Evolutionary conservation across 352 stramenopile species (phyloP), one percentile per base, ranked within the genome.

Genomic region (Pythium insidiosum): DNA sequence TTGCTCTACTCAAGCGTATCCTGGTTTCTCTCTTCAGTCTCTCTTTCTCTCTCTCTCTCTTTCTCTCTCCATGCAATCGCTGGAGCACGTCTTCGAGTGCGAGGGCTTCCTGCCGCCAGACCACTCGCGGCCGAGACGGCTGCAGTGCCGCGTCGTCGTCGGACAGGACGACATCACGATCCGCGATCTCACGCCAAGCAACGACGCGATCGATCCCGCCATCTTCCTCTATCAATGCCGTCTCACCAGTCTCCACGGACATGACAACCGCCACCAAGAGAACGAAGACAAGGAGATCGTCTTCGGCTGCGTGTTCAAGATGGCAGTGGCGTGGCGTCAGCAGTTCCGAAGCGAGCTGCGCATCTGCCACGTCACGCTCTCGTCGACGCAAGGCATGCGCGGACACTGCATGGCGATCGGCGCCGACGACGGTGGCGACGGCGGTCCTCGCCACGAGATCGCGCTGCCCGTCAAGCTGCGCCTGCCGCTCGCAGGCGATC

Each of bases 221-320:
- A 46, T 38, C 26, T 53, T 37, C 39, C 31, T 47, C 7, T 60
- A 54, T 31, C 39, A 60, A 21, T 43, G 51, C 18, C 44, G 28
- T 6, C 44, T 44, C 1, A 20, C 18, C 7, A n/a, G n/a, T n/a
- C n/a, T n/a, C n/a, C n/a, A n/a, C n/a, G n/a, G n/a, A n/a, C n/a
- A n/a, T n/a, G n/a, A n/a, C n/a, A n/a, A n/a, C n/a, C 28, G 5
- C 7, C n/a, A 48, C 10, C 11, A 21, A 18, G 41, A 50, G 22
- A 18, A 4, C 13, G 28, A 33, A 15, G 16, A 29, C 13, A 6
- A 31, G n/a, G 23, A 6, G 18, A 21, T 21, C 25, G 43, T 46
- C 12, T 60, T 50, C 24, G 38, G 46, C 13, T 60, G 51, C 24
- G 40, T 24, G 18, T 60, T 60, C 44, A 53, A 50, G 18, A 18